phyloP scores from a whole-genome alignment of 345 rosid species.

The Triadica sebifera region DNA sequence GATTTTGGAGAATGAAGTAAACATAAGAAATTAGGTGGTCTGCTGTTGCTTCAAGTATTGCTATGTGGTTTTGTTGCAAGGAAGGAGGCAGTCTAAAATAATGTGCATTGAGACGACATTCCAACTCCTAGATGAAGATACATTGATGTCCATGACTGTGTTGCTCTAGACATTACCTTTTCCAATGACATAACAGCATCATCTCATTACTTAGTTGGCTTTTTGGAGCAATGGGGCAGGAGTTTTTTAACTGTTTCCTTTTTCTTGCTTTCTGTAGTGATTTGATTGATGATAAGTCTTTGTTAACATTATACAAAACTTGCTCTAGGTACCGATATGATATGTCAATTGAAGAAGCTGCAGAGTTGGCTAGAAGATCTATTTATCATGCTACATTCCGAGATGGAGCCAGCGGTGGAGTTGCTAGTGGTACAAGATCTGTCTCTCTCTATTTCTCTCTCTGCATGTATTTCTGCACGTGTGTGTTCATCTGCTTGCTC shows the following conservation, averaged over 20 bases:
- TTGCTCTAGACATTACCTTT: not conserved
- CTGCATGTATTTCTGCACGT: no score
- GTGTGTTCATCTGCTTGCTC: not conserved
- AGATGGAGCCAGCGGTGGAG: constrained; percentile 99
- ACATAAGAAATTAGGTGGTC: no score
- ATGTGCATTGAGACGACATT: no score
- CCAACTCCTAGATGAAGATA: no score
- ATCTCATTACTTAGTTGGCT: not conserved
- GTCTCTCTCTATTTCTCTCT: constrained; percentile 10
- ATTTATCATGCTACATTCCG: constrained; percentile 99
- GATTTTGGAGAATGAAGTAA: no score
- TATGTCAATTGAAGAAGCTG: constrained; percentile 88
- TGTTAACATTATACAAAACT: not conserved
- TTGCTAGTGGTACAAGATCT: constrained; percentile 77
- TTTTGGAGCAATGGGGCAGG: not conserved
- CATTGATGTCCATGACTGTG: no score
- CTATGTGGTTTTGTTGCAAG: no score
- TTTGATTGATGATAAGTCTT: not conserved
- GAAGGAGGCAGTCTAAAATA: no score
- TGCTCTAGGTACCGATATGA: constrained; percentile 65
- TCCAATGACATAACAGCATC: not conserved
- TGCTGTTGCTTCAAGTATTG: no score
- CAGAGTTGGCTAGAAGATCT: constrained; percentile 90
- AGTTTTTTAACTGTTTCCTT: not conserved
- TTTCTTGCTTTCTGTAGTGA: not conserved